Evolutionary conservation across 495 filamentous ascomycete species (phyloP), one percentile per base, ranked within the genome.

Genomic region (Hyphodiscus hymeniophilus): DNA sequence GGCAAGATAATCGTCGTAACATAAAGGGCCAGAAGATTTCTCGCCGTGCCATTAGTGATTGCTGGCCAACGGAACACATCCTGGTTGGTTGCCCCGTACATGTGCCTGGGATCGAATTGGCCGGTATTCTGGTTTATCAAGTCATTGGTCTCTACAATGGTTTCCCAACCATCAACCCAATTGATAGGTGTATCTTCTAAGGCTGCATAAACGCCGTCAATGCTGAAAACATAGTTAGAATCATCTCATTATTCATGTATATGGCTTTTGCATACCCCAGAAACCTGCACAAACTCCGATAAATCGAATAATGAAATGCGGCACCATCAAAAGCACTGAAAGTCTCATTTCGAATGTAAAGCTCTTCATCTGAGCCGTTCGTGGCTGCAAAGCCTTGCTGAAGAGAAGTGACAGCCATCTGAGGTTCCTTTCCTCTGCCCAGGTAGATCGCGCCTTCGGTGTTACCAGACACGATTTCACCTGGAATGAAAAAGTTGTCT

Each of bases 21-120:
- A 48, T 82, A 86, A 1, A 74, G 60, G 7, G 66, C 83, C 0
- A 87, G 64, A 3, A 85, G 63, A 60, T 75, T 70, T 42, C 79
- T 73, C 57, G 84, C 72, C 0, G 76, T 73, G 5, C 83, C 83
- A 44, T 74, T 67, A n/a, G 71, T 63, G 39, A 87, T 68, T 3
- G 77, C 69, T 7, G 83, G 82, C 83, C 83, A 87, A 7, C 82
- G 74, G 60, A 87, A 84, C 4, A 87, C 80, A 56, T 87, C 83
- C 62, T 87, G 83, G 55, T 86, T 86, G 5, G 79, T 81, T 2
- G 69, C 70, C 22, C 83, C 83, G 41, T 76, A 86, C 70, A 86
- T 75, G 56, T 87, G 82, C 12, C 83, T 71, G 3, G 82, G 82
- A 54, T 87, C 82, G 47, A 84, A 84, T 8, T 12, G 26, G 21